Evolutionary conservation across 371 early-diverging fungal genomes (phyloP), one percentile per base, ranked within the genome.

Genomic region (Apophysomyces variabilis): DNA sequence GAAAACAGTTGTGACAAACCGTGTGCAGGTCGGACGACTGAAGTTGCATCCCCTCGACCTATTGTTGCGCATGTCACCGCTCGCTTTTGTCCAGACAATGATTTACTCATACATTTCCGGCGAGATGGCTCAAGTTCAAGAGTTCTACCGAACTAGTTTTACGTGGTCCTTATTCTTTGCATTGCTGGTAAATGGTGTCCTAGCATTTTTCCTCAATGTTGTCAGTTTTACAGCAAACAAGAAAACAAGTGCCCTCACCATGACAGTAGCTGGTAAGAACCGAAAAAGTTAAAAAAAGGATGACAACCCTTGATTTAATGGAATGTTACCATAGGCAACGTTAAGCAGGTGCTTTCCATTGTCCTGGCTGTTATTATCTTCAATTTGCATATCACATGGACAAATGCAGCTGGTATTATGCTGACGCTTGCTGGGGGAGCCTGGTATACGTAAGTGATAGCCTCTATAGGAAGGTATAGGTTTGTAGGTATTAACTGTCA

Each of bases 1-100:
- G 50, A 96, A 96, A 76, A 93, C 93, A 5, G 88, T 95, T 6
- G 90, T 89, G 37, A 96, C 96, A 7, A 94, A 96, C 77, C 78
- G 84, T 5, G 85, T 95, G 21, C 90, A 90, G 66, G 91, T 91
- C 26, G 94, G 95, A 61, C 79, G 87, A 26, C 86, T 94, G 54
- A 89, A 90, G 66, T 85, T 95, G 12, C 88, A 91, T 58, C 93
- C 95, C n/a, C 69, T 95, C 35, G 95, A 94, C 71, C 84, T 96
- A 14, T 81, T 96, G 37, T 81, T 87, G 61, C 84, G 90, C 26
- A 93, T 96, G 92, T 88, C 92, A 18, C 92, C 92, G 0, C 78
- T 95, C 63, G 92, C 94, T 0, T 89, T 88, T 70, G 66, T 88
- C 11, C 96, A 96, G 75, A 89, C 89, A 7, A 68, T 92, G 41